Evolutionary conservation across 179 eudicot genomes (phyloP).

Genomic region (Drosera spatulata): DNA sequence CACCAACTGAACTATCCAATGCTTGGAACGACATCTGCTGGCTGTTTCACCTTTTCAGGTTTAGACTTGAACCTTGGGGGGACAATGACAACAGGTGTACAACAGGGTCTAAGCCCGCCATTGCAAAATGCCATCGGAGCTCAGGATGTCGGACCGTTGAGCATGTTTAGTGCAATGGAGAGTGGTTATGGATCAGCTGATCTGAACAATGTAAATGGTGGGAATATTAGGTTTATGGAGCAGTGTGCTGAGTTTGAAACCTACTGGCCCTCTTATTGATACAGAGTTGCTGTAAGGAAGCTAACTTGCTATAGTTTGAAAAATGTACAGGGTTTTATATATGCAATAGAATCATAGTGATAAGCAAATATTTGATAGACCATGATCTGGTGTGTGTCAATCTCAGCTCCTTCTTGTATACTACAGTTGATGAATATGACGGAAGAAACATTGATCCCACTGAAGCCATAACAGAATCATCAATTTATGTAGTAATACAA

Average conservation of each 20-base stretch:
- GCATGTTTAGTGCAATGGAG: slow-evolving; percentile 9
- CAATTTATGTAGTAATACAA: no score
- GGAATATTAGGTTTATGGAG: slow-evolving; percentile 30
- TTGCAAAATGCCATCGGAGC: slow-evolving; percentile 9
- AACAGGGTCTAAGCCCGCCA: slow-evolving; percentile 19
- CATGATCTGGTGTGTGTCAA: no score
- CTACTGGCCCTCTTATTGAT: slow-evolving; percentile 36
- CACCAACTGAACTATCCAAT: slow-evolving; percentile 29
- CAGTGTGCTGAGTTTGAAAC: slow-evolving; percentile 55
- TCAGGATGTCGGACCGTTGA: slow-evolving; percentile 16
- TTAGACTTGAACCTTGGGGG: slow-evolving; percentile 55
- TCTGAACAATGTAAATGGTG: slow-evolving; percentile 22
- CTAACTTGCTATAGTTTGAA: no score
- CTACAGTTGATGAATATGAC: no score
- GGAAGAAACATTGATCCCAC: no score
- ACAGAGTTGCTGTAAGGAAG: no score
- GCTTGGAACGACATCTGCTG: slow-evolving; percentile 3
- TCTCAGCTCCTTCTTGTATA: no score
- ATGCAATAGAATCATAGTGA: no score
- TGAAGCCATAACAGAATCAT: no score
- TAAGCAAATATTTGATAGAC: no score
- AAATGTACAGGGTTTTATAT: no score
- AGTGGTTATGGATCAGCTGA: slow-evolving; percentile 26
- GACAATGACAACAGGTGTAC: slow-evolving; percentile 10
- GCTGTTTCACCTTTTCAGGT: slow-evolving; percentile 50